Evolutionary conservation across 768 basidiomycete species (phyloP).

Genomic region (Rhodosporidiobolus odoratus): DNA sequence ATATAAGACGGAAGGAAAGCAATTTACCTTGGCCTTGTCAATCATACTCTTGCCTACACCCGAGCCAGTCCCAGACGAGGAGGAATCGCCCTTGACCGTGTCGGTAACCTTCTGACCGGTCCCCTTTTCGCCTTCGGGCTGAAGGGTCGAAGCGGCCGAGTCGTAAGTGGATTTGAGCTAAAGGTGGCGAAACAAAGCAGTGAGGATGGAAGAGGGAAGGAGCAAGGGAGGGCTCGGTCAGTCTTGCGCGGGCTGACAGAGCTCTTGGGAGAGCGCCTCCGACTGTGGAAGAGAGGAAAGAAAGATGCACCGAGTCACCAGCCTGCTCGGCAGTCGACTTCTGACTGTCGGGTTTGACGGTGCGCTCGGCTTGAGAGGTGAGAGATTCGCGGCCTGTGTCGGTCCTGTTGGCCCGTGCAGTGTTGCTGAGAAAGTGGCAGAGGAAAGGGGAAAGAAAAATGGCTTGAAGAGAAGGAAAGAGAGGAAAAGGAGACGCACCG

Average conservation of each 20-base stretch:
- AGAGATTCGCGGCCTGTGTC: no score
- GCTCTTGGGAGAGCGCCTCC: no score
- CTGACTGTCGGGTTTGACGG: no score
- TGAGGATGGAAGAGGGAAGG: no score
- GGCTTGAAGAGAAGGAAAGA: conserved; percentile 5
- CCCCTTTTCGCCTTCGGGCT: neutral
- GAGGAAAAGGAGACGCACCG: neutral
- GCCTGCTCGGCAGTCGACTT: neutral
- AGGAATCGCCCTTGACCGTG: neutral
- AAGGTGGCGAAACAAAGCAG: no score
- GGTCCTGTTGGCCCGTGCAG: neutral
- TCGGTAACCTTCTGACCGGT: neutral
- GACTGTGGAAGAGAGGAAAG: no score
- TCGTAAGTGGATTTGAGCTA: neutral
- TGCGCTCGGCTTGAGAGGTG: no score
- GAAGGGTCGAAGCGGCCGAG: neutral
- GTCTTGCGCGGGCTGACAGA: no score
- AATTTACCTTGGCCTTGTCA: neutral
- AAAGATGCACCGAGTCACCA: no score
- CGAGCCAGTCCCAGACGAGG: neutral
- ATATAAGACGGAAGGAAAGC: neutral
- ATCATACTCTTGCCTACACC: neutral
- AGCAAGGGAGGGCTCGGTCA: no score
- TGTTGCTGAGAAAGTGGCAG: neutral
- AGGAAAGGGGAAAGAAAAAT: neutral